Base-by-base conservation (phyloP, 768 basidiomycete species). In the Macrolepiota dolichaula region DNA sequence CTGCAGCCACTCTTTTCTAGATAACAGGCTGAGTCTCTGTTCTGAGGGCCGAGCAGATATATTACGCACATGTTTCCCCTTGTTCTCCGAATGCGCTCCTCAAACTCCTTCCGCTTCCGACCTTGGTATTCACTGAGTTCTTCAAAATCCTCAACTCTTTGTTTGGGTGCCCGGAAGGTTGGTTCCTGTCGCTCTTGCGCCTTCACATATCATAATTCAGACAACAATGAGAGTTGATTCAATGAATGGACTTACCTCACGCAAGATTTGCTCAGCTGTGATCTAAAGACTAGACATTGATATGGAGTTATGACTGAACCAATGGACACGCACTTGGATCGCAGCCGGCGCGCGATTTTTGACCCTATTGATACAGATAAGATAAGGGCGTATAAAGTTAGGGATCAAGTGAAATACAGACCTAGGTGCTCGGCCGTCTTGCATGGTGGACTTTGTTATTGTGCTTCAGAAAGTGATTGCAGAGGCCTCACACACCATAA, bases 181-280 rank as follows among this genome's bases (percentile, higher is more conserved):
- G 91, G 84, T 72, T 98, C 97, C 79, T 98, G 96, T 57, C 96
- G 83, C 67, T 98, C 97, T 89, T 98, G 94, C 52, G 97, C 97
- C 91, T 94, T 68, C 52, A 27, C 57, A 47, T 17, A 49, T 61
- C 36, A n/a, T 52, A 13, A 36, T 50, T 10, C 22, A 2, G 29
- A 32, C 29, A 32, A 32, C 3, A 7, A 32, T 32, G 7, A 3
- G 29, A n/a, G 37, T 54, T 15, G 12, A 15, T 17, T 37, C 0
- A 50, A 37, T 35, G 15, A 50, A 7, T 38, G 2, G 38, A 59
- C 75, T 51, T 71, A 91, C 92, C 80, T 99, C 97, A 68, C 97
- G 89, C 10, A 99, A 81, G 46, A 99, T 87, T 76, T 99, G 97
- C 76, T 98, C 97, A 13, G 97, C 94, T 61, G 97, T 98, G 76